Conservation (phyloP, 2,329 filamentous ascomycete species). For the Calonectria leucothoes region DNA sequence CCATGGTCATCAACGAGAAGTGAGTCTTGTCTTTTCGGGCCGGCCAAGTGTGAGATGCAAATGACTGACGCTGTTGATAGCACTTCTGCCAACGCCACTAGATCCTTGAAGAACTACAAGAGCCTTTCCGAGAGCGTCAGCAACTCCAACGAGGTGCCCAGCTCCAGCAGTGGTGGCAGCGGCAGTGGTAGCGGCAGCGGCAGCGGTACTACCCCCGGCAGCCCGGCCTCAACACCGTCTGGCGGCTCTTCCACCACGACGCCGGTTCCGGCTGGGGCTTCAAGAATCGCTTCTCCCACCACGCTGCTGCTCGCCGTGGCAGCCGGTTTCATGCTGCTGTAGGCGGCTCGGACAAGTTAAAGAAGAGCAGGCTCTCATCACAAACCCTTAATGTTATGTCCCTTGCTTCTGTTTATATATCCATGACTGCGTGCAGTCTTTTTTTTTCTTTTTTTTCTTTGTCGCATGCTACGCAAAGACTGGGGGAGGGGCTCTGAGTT, state of each 20-base stretch:
- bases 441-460: constrained; percentile 20
- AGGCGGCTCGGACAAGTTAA: constrained; percentile 19
- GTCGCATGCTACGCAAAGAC: constrained; percentile 8
- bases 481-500: background rate
- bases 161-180: constrained; percentile 30
- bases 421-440: background rate
- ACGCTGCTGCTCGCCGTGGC: constrained; percentile 57
- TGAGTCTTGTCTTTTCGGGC: constrained; percentile 58
- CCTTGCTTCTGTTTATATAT: constrained; percentile 32
- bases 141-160: constrained; percentile 43
- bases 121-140: constrained; percentile 46
- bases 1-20: constrained; percentile 81
- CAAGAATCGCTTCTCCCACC: constrained; percentile 53
- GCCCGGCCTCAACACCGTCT: constrained; percentile 34
- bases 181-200: constrained; percentile 21
- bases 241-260: constrained; percentile 30
- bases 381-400: constrained; percentile 38
- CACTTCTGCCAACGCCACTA: constrained; percentile 62
- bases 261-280: constrained; percentile 36
- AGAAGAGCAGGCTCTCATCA: constrained; percentile 4
- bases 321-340: constrained; percentile 56
- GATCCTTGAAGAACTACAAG: constrained; percentile 64
- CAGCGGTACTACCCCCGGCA: constrained; percentile 14
- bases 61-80: constrained; percentile 40
- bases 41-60: background rate